These are phyloP conservation scores for Sphaerosporella brunnea DNA, from an alignment of 495 filamentous ascomycete species.

Conservation along the genomic window DNA sequence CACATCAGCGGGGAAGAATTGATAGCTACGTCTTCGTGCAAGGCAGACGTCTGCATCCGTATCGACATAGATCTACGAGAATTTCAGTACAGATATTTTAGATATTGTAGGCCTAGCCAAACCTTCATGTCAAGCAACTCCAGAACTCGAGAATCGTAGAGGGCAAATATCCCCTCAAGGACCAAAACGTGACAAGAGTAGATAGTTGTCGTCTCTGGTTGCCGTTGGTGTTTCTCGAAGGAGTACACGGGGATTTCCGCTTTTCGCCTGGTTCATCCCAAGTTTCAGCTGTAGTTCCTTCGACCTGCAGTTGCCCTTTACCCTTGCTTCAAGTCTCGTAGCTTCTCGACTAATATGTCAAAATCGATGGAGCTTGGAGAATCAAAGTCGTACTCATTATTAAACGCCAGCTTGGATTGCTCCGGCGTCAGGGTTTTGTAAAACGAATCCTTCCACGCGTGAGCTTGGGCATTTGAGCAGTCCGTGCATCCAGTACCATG, in stretches of 20 bases:
- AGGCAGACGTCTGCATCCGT: conserved; percentile 89
- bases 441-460: conserved; percentile 63
- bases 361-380: conserved; percentile 90
- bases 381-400: conserved; percentile 91
- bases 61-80: conserved; percentile 69
- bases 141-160: conserved; percentile 72
- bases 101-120: conserved; percentile 17
- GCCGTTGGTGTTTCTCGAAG: conserved; percentile 74
- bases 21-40: conserved; percentile 78
- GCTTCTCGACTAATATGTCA: conserved; percentile 62
- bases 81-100: conserved; percentile 4
- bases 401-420: conserved; percentile 56
- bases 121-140: conserved; percentile 85
- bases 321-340: conserved; percentile 80
- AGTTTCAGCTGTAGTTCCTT: background rate
- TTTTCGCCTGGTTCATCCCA: conserved; percentile 46
- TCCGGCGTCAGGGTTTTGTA: conserved; percentile 72
- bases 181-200: conserved; percentile 95
- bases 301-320: conserved; percentile 29
- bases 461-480: background rate
- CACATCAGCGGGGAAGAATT: conserved; percentile 22
- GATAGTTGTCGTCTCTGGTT: conserved; percentile 60
- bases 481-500: conserved; percentile 43
- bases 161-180: conserved; percentile 84
- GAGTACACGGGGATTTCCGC: conserved; percentile 84